A percentile compares a stretch with the other conserved stretches of the same genome.
phyloP scores from a whole-genome alignment of 306 rosid species.

The Nissolia schottii region DNA sequence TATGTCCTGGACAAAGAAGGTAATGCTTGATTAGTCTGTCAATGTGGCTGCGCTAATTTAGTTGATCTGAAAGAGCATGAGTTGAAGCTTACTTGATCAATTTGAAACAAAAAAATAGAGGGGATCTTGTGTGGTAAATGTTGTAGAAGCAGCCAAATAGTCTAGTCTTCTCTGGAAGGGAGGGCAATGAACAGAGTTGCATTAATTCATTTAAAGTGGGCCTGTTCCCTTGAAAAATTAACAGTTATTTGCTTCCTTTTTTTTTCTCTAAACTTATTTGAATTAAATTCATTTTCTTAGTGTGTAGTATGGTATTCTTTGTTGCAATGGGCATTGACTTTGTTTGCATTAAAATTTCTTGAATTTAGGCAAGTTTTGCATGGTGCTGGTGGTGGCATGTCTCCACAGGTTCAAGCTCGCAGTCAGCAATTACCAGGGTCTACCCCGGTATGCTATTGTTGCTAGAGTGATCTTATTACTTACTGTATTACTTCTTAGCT shows the following conservation, averaged over 20 bases:
- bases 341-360: conserved; percentile 1
- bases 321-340: conserved; percentile 12
- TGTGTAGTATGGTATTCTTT: not conserved
- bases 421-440: conserved; percentile 91
- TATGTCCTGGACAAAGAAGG: not conserved
- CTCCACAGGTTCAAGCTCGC: conserved; percentile 89
- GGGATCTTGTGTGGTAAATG: not conserved
- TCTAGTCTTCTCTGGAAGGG: not conserved
- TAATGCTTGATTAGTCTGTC: not conserved
- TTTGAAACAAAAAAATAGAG: not conserved
- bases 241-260: not conserved
- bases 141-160: not conserved
- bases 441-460: conserved; percentile 56
- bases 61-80: not conserved
- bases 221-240: conserved; percentile 9
- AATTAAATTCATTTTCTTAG: conserved; percentile 12
- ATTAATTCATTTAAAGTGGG: conserved; percentile 1
- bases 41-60: not conserved
- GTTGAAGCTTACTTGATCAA: not conserved
- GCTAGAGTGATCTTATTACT: not conserved
- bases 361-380: conserved; percentile 90
- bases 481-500: conserved; percentile 11
- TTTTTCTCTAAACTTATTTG: not conserved
- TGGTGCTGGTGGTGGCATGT: conserved; percentile 76
- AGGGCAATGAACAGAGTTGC: not conserved